Percentiles rank a stretch among this genome's conserved stretches.
Evolutionary conservation across 2,329 filamentous ascomycete genomes (phyloP).

Genomic region (Geosmithia putterillii): DNA sequence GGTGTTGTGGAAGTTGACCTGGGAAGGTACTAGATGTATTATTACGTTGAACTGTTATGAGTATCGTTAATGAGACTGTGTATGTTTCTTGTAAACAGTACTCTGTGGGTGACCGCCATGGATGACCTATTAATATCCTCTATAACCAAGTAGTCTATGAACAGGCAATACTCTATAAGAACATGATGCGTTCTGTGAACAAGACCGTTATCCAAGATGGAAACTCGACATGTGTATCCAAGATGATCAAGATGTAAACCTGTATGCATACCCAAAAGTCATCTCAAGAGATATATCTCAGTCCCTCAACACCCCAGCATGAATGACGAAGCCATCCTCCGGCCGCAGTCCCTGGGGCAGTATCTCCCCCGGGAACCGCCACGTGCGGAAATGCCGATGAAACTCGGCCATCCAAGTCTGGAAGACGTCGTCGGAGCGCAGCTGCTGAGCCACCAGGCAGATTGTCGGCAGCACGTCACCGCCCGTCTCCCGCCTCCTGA

Average conservation of each 20-base stretch:
- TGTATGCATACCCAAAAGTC: constrained; percentile 1
- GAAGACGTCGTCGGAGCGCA: constrained; percentile 76
- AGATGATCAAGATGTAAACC: not conserved
- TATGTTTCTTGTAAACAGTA: no score
- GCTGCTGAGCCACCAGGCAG: constrained; percentile 78
- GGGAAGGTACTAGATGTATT: no score
- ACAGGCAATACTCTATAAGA: no score
- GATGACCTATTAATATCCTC: no score
- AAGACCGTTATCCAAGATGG: no score
- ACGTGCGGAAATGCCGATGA: constrained; percentile 53
- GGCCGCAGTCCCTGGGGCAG: constrained; percentile 47
- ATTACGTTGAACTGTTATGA: no score
- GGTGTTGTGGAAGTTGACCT: not conserved
- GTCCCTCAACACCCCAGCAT: constrained; percentile 54
- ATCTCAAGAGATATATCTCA: not conserved
- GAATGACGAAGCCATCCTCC: constrained; percentile 68
- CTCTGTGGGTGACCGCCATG: no score
- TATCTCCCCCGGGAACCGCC: constrained; percentile 57
- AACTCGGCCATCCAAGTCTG: constrained; percentile 68
- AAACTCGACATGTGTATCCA: no score
- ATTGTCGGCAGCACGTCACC: constrained; percentile 39
- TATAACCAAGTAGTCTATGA: no score
- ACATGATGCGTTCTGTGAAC: no score
- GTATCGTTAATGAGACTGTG: no score
- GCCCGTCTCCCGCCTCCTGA: constrained; percentile 26